Percentiles rank a stretch among this genome's conserved stretches.
Evolutionary conservation across 2,329 filamentous ascomycete genomes (phyloP).

Genomic region (Neocucurbitaria cava): DNA sequence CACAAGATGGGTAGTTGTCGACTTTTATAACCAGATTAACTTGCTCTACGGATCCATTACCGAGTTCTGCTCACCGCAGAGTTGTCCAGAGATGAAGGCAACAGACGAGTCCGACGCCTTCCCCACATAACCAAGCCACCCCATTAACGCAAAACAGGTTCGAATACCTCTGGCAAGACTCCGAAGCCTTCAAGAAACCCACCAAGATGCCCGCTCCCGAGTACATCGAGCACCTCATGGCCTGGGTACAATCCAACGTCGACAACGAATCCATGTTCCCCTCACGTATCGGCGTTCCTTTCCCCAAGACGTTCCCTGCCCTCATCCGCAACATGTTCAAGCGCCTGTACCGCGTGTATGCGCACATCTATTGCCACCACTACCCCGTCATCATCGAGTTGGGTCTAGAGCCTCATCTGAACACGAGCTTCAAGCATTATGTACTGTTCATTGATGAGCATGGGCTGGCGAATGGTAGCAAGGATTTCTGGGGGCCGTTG

Average conservation of each 20-base stretch:
- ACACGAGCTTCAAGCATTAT: slow-evolving; percentile 99
- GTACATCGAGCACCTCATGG: slow-evolving; percentile 98
- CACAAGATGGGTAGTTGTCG: slow-evolving; percentile 76
- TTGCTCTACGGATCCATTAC: slow-evolving; percentile 98
- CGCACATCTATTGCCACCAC: slow-evolving; percentile 97
- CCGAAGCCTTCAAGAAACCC: slow-evolving; percentile 88
- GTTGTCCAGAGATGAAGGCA: slow-evolving; percentile 99
- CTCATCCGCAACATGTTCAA: slow-evolving; percentile 99
- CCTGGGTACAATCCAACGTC: slow-evolving; percentile 93
- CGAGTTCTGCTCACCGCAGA: slow-evolving; percentile 96
- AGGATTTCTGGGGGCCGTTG: slow-evolving; percentile 96
- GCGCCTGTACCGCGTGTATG: slow-evolving; percentile 96
- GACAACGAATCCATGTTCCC: slow-evolving; percentile 96
- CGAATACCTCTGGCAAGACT: slow-evolving; percentile 99
- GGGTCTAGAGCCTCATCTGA: slow-evolving; percentile 94
- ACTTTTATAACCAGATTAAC: slow-evolving; percentile 99
- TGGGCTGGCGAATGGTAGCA: slow-evolving; percentile 79
- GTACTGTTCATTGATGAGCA: slow-evolving; percentile 99
- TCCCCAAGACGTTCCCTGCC: slow-evolving; percentile 86
- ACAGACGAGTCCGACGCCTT: slow-evolving; percentile 80
- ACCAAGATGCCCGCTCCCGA: slow-evolving; percentile 98
- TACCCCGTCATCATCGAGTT: slow-evolving; percentile 96
- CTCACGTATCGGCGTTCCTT: slow-evolving; percentile 92
- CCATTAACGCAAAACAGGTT: slow-evolving; percentile 64
- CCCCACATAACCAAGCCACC: too few relatives aligned